Conservation (phyloP, 2,329 filamentous ascomycete species). For the Nemania sp. region DNA sequence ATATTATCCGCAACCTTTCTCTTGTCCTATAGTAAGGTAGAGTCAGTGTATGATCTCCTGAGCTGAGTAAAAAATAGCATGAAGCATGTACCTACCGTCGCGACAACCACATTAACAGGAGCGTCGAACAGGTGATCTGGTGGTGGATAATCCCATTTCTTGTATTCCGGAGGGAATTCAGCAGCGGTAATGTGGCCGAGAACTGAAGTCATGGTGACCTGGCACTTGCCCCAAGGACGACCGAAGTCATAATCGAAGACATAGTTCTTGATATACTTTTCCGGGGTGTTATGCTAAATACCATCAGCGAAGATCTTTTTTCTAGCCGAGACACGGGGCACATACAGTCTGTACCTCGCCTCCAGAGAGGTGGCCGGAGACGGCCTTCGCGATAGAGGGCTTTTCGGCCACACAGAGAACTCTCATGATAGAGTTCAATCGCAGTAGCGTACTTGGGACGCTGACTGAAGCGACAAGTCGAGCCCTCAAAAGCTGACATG, state of each 20-base stretch:
- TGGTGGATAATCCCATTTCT: conserved; percentile 83
- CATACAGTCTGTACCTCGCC: conserved; percentile 77
- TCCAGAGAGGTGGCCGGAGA: conserved; percentile 88
- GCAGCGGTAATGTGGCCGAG: conserved; percentile 85
- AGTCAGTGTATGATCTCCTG: conserved; percentile 21
- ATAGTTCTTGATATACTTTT: conserved; percentile 93
- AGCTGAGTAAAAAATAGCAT: background rate
- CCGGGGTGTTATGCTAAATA: conserved; percentile 73
- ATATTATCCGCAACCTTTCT: conserved; percentile 87
- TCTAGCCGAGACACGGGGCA: conserved; percentile 39
- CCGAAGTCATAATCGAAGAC: conserved; percentile 90
- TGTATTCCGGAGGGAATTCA: conserved; percentile 80
- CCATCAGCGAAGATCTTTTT: conserved; percentile 34
- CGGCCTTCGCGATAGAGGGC: conserved; percentile 94
- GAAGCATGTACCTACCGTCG: conserved; percentile 63
- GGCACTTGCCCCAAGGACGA: conserved; percentile 80
- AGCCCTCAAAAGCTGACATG: conserved; percentile 32
- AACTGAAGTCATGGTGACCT: conserved; percentile 94
- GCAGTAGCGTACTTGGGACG: conserved; percentile 23
- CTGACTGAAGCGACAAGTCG: conserved; percentile 37
- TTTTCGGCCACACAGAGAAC: conserved; percentile 85
- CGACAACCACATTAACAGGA: conserved; percentile 75
- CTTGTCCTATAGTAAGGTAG: conserved; percentile 70
- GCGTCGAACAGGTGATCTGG: conserved; percentile 86
- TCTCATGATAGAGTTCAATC: conserved; percentile 57